Conservation (phyloP, 495 filamentous ascomycete species). For the Hyaloscypha finlandica region DNA sequence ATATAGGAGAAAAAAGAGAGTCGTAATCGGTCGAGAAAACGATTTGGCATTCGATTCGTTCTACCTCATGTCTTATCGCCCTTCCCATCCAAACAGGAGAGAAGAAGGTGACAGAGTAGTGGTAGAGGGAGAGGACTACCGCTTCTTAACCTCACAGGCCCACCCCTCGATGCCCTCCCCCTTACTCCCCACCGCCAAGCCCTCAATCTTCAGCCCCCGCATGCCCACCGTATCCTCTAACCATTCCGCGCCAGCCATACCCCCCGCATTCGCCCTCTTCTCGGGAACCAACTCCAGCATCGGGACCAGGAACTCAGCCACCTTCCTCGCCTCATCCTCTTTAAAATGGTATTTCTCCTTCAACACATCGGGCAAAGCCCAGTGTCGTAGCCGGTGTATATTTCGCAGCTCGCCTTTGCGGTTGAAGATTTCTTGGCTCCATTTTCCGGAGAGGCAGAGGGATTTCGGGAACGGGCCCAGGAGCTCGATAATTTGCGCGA, state of each 20-base stretch:
- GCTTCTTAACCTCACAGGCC: conserved; percentile 85
- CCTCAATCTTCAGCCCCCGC: conserved; percentile 70
- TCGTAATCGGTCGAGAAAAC: no score
- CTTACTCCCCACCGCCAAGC: conserved; percentile 72
- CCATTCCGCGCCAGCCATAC: conserved; percentile 85
- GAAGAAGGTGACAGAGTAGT: not conserved
- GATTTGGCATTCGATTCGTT: not conserved
- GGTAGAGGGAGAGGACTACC: conserved; percentile 1
- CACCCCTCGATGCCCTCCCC: conserved; percentile 97
- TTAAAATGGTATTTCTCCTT: conserved; percentile 96
- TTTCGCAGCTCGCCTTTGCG: conserved; percentile 96
- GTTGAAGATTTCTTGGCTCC: conserved; percentile 99
- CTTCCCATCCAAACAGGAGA: not conserved
- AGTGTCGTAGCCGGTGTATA: conserved; percentile 95
- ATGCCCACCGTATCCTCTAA: conserved; percentile 84
- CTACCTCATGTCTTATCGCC: not conserved
- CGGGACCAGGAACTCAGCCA: conserved; percentile 83
- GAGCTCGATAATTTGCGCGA: conserved; percentile 98
- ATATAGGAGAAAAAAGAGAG: no score
- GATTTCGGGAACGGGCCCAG: conserved; percentile 92
- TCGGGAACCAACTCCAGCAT: conserved; percentile 91
- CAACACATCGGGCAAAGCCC: conserved; percentile 92
- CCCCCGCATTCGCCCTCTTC: conserved; percentile 90
- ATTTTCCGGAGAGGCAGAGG: conserved; percentile 87
- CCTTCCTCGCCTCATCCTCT: conserved; percentile 71